Percentiles rank a stretch among this genome's conserved stretches.
Evolutionary conservation across 257 asterid species (phyloP).

Genomic region (Forsythia suspensa): DNA sequence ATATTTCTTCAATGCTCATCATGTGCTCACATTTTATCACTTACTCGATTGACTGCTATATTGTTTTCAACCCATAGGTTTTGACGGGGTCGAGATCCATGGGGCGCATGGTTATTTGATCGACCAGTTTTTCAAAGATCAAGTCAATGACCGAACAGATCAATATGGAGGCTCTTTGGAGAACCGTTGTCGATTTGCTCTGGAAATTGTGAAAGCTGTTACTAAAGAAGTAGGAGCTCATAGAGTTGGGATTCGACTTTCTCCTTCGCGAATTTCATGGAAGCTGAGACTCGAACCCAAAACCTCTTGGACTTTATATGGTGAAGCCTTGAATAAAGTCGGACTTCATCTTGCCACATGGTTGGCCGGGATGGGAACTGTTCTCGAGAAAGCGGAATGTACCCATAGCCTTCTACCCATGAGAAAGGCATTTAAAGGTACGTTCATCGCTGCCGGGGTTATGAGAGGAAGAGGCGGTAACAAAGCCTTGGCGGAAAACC

Average conservation of each 20-base stretch:
- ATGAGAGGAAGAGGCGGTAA: conserved; percentile 63
- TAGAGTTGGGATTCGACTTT: conserved; percentile 68
- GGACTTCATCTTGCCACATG: conserved; percentile 64
- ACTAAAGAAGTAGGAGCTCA: conserved; percentile 46
- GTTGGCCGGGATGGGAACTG: conserved; percentile 56
- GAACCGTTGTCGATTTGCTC: conserved; percentile 66
- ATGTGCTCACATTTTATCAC: background rate
- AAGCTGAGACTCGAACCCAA: conserved; percentile 60
- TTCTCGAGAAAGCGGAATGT: conserved; percentile 25
- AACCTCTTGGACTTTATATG: conserved; percentile 57
- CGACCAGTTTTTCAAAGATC: conserved; percentile 74
- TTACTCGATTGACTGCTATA: background rate
- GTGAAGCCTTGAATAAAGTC: conserved; percentile 44
- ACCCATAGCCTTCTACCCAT: conserved; percentile 47
- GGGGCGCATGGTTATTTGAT: conserved; percentile 72
- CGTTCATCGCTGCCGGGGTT: conserved; percentile 72
- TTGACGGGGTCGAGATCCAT: conserved; percentile 79
- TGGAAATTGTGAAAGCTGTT: conserved; percentile 55
- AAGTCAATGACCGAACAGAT: conserved; percentile 63
- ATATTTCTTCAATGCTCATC: background rate
- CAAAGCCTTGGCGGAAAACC: conserved; percentile 53
- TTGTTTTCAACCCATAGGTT: conserved; percentile 34
- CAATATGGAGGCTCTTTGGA: conserved; percentile 66
- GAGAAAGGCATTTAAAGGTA: conserved; percentile 61
- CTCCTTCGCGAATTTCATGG: conserved; percentile 49